Evolutionary conservation across 2,329 filamentous ascomycete species (phyloP).

Genomic region (Myriangium duriaei): DNA sequence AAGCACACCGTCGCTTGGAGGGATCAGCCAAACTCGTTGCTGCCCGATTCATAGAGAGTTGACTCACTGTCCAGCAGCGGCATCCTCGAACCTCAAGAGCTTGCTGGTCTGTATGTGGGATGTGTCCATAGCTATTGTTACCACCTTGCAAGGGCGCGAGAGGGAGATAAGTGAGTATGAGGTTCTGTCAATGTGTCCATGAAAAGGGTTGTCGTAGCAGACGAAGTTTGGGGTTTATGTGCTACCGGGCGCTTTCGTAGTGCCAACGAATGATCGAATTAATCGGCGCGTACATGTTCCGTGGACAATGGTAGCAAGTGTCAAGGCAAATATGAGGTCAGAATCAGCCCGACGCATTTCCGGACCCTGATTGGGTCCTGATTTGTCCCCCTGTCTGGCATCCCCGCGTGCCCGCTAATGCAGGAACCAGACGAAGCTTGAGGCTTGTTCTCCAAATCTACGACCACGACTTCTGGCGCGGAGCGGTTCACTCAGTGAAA

Average conservation of each 20-base stretch:
- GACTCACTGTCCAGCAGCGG: slow-evolving; percentile 75
- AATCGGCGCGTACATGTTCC: too few species aligned
- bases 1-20: slow-evolving; percentile 72
- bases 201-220: too few species aligned
- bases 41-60: background rate
- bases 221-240: too few species aligned
- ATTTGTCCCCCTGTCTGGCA: slow-evolving; percentile 2
- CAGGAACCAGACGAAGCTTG: too few species aligned
- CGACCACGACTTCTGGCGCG: too few species aligned
- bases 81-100: slow-evolving; percentile 58
- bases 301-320: slow-evolving; percentile 4
- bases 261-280: too few species aligned
- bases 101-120: slow-evolving; percentile 46
- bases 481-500: too few species aligned
- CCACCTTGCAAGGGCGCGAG: background rate
- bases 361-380: slow-evolving; percentile 2
- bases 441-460: too few species aligned
- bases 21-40: background rate
- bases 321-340: background rate
- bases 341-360: background rate
- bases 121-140: slow-evolving; percentile 16
- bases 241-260: too few species aligned
- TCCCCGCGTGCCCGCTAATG: slow-evolving; percentile 5
- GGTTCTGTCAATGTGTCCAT: background rate
- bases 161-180: background rate